These are phyloP conservation scores for Clonostachys solani DNA, from an alignment of 2,329 filamentous ascomycete genomes.

Conservation along the genomic window DNA sequence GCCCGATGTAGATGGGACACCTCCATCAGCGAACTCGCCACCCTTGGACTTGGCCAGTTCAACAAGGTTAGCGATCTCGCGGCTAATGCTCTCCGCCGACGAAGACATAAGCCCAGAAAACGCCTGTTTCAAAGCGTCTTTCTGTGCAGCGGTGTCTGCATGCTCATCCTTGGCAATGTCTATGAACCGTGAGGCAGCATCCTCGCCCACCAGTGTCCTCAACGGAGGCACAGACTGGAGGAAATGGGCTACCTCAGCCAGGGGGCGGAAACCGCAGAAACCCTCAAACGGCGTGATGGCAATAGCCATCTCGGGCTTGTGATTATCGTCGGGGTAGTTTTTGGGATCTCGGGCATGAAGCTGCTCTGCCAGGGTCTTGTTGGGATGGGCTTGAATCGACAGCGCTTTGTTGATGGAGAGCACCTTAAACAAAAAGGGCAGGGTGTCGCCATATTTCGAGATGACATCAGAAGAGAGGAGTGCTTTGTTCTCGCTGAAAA, in stretches of 20 bases:
- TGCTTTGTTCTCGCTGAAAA: slow-evolving; percentile 81
- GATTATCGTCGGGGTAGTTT: slow-evolving; percentile 98
- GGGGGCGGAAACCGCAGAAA: slow-evolving; percentile 88
- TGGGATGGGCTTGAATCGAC: slow-evolving; percentile 94
- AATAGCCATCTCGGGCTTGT: slow-evolving; percentile 99
- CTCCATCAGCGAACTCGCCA: slow-evolving; percentile 69
- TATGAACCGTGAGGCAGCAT: slow-evolving; percentile 51
- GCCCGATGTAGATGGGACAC: slow-evolving; percentile 63
- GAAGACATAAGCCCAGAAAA: slow-evolving; percentile 83
- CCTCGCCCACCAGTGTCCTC: slow-evolving; percentile 62
- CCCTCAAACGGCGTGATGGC: slow-evolving; percentile 95
- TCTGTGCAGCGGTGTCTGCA: slow-evolving; percentile 58
- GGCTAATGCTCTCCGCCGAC: slow-evolving; percentile 48
- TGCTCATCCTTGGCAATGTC: slow-evolving; percentile 38
- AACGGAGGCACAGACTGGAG: slow-evolving; percentile 55
- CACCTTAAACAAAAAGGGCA: slow-evolving; percentile 98
- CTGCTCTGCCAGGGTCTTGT: slow-evolving; percentile 85
- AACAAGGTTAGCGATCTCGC: slow-evolving; percentile 65
- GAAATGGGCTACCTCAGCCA: slow-evolving; percentile 84
- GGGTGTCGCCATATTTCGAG: slow-evolving; percentile 71
- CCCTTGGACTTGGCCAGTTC: slow-evolving; percentile 65
- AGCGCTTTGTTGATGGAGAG: slow-evolving; percentile 93
- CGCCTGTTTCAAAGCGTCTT: slow-evolving; percentile 68
- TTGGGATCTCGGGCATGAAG: slow-evolving; percentile 81
- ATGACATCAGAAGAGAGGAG: slow-evolving; percentile 72